A percentile compares a stretch with the other conserved stretches of the same genome.
phyloP scores from a whole-genome alignment of 345 rosid genomes.

The Limnanthes douglasii region DNA sequence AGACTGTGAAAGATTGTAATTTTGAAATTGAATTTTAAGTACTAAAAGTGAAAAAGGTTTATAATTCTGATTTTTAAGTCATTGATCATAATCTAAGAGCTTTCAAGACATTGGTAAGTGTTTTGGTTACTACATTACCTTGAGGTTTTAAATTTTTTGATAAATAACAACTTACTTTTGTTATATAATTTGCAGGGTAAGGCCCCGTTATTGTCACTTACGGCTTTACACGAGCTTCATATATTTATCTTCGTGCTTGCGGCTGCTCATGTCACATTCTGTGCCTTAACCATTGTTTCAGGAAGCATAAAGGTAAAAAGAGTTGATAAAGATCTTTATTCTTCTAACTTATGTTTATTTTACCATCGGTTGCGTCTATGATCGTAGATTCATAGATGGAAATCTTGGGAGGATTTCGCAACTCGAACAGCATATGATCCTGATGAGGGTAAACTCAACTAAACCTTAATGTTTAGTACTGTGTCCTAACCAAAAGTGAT shows the following conservation, averaged over 20 bases:
- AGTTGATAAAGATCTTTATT: no score
- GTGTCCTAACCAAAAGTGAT: no score
- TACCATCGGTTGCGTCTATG: no score
- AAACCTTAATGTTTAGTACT: background rate
- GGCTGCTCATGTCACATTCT: constrained; percentile 48
- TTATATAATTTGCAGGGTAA: constrained; percentile 33
- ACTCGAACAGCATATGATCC: constrained; percentile 9
- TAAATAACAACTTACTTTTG: background rate
- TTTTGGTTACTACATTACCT: background rate
- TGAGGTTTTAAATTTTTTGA: background rate
- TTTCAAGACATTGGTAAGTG: no score
- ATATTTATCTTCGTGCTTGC: constrained; percentile 79
- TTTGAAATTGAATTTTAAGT: background rate
- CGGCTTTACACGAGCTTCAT: constrained; percentile 76
- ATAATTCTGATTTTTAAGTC: no score
- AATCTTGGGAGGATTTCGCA: constrained; percentile 36
- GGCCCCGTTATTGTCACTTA: constrained; percentile 37
- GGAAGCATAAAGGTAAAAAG: constrained; percentile 54
- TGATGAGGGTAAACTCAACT: constrained; percentile 17
- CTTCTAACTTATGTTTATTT: no score
- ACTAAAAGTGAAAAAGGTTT: background rate
- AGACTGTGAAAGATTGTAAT: no score
- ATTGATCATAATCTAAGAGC: no score
- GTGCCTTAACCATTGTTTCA: constrained; percentile 59
- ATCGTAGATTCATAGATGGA: constrained; percentile 58